phyloP scores from a whole-genome alignment of 371 early-diverging fungal genomes.

The Entomophthora muscae region DNA sequence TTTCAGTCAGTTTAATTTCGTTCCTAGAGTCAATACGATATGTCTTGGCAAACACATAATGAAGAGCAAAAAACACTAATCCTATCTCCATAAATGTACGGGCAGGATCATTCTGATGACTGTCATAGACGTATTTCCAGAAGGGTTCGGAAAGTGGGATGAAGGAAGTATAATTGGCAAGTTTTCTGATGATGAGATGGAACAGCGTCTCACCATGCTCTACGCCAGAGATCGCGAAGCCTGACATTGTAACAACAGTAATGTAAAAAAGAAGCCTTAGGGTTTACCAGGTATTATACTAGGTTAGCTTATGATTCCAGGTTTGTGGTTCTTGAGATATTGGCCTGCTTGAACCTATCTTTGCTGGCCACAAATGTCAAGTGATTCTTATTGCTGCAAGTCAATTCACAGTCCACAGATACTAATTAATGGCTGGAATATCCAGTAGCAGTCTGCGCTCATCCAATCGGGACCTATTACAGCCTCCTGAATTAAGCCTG shows the following conservation, averaged over 20 bases:
- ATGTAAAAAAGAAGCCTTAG: too few species aligned
- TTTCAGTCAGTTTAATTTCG: conserved; percentile 65
- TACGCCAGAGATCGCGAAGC: not conserved
- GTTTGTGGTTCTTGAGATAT: too few species aligned
- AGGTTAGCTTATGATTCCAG: too few species aligned
- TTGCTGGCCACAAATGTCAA: too few species aligned
- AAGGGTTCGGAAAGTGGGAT: conserved; percentile 64
- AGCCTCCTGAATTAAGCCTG: too few species aligned
- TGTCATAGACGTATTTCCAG: conserved; percentile 67
- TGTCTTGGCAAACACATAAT: conserved; percentile 72
- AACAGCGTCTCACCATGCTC: not conserved
- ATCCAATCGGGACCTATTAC: too few species aligned
- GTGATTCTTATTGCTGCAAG: too few species aligned
- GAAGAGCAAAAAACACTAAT: conserved; percentile 71
- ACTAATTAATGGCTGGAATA: too few species aligned
- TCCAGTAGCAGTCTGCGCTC: too few species aligned
- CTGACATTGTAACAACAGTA: not conserved
- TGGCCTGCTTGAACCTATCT: too few species aligned
- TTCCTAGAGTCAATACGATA: conserved; percentile 59
- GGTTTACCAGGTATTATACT: too few species aligned
- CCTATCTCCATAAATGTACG: conserved; percentile 73
- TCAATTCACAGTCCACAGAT: too few species aligned
- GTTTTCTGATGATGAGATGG: not conserved
- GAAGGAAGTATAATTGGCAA: conserved; percentile 1
- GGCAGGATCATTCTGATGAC: conserved; percentile 93